Evolutionary conservation across 2,329 filamentous ascomycete genomes (phyloP), one percentile per base, ranked within the genome.

Genomic region (Didymella pomorum): DNA sequence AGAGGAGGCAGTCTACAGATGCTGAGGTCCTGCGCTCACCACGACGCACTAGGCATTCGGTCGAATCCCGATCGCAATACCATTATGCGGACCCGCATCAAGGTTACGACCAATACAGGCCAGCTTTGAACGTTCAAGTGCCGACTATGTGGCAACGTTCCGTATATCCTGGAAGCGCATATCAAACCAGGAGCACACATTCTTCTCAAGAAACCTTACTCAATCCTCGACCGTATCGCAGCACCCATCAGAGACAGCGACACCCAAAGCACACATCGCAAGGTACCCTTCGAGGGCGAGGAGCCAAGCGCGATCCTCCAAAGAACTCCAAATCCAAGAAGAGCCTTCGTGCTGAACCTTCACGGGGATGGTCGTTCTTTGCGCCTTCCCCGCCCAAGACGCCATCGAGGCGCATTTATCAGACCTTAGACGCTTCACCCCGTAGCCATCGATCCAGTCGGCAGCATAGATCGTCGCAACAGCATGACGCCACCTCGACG

Each of bases 261-360:
- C 73, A 77, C 52, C 68, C 69, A 48, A 75, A 71, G 50, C 71
- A 66, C 45, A 71, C 68, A 11, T 76, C 73, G 45, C 73, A 75
- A 58, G 65, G 66, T 21, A 76, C 74, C 20, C 58, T 77, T 29
- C 67, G 71, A 48, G 74, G 74, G 44, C 71, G 71, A 48, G 74
- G 74, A 49, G 72, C 72, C 35, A 76, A 76, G 64, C 72, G 74
- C 25, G 73, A 75, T 35, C 72, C 73, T 56, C 71, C 71, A n/a
- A 60, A 56, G 20, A 59, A 70, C 43, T 69, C 69, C 1, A 76
- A 71, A 46, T 72, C 73, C 0, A 76, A 71, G 56, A 75, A 69
- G 31, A 66, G 62, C 11, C 35, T 68, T 14, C 66, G 63, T 23
- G 58, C 66, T 23, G 67, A 73, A 46, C 66, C 63, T 41, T 68